These are phyloP conservation scores for Eimeria brunetti DNA, from an alignment of 169 alveolate species.

Conservation along the genomic window DNA sequence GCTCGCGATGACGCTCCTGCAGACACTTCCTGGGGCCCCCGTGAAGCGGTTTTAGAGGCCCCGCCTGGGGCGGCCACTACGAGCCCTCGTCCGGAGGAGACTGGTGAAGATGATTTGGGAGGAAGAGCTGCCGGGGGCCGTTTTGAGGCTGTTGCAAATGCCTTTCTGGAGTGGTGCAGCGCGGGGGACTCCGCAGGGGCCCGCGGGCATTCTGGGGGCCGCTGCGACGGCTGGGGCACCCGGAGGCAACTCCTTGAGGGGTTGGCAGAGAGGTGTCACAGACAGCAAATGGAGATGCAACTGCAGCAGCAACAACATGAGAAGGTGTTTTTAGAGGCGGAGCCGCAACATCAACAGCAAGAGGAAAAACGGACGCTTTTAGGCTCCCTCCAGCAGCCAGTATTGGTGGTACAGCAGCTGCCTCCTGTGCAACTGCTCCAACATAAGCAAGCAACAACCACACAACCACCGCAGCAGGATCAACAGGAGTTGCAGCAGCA, in stretches of 20 bases:
- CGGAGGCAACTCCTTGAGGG: conserved; percentile 46
- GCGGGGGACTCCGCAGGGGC: not conserved
- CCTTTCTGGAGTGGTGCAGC: conserved; percentile 66
- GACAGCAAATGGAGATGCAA: conserved; percentile 35
- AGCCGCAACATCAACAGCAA: conserved; percentile 7
- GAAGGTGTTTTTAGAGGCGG: not conserved
- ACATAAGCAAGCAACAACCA: not conserved
- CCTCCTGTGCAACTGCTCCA: conserved; percentile 1
- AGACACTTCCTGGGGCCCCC: not conserved
- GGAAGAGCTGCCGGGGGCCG: conserved; percentile 1
- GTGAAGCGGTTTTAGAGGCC: not conserved
- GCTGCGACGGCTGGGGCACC: conserved; percentile 30
- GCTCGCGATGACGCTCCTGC: not conserved
- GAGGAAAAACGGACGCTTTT: not conserved
- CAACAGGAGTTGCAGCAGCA: not conserved
- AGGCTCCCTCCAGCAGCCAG: not conserved
- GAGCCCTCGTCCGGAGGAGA: not conserved
- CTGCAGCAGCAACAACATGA: not conserved
- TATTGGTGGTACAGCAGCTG: not conserved
- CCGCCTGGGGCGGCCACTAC: not conserved
- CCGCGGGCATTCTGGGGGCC: conserved; percentile 45
- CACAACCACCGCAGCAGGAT: conserved; percentile 7
- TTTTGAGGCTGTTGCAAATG: not conserved
- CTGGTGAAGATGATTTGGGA: not conserved
- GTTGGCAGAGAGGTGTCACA: conserved; percentile 46